A percentile compares a stretch with the other conserved stretches of the same genome.
Evolutionary conservation across 106 monocot species (phyloP).

Genomic region (Acorus gramineus): DNA sequence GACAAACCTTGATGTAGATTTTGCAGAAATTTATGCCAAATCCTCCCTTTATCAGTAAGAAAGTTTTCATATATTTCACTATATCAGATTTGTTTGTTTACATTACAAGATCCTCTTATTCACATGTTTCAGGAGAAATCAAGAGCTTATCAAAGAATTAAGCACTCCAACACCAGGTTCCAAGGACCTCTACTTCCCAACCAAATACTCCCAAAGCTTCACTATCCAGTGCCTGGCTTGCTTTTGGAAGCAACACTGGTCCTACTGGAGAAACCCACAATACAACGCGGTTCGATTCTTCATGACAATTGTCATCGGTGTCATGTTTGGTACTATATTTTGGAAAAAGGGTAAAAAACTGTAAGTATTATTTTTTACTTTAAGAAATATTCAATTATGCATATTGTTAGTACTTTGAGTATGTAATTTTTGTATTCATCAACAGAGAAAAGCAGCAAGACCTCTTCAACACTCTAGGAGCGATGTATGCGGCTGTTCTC

Average conservation of each 20-base stretch:
- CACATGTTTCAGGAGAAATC: conserved; percentile 42
- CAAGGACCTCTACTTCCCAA: conserved; percentile 56
- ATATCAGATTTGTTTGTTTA: too few relatives aligned
- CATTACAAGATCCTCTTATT: background rate
- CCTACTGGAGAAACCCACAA: conserved; percentile 85
- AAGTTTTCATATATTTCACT: background rate
- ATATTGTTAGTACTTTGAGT: too few relatives aligned
- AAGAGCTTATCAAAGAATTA: conserved; percentile 50
- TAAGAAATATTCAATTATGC: too few relatives aligned
- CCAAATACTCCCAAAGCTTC: conserved; percentile 56
- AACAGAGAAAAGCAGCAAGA: conserved; percentile 63
- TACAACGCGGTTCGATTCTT: conserved; percentile 67
- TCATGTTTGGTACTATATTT: conserved; percentile 75
- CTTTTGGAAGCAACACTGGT: conserved; percentile 89
- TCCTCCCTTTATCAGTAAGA: conserved; percentile 11
- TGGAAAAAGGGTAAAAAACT: conserved; percentile 53
- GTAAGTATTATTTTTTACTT: conserved; percentile 46
- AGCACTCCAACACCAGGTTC: conserved; percentile 37
- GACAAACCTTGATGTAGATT: conserved; percentile 42
- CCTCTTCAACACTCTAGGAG: conserved; percentile 58
- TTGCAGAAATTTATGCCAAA: conserved; percentile 13
- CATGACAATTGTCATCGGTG: conserved; percentile 39
- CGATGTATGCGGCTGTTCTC: conserved; percentile 24
- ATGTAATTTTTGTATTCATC: too few relatives aligned
- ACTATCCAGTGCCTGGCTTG: conserved; percentile 51